Base-by-base conservation (phyloP, 352 stramenopile genomes). In the Plasmopara viticola region DNA sequence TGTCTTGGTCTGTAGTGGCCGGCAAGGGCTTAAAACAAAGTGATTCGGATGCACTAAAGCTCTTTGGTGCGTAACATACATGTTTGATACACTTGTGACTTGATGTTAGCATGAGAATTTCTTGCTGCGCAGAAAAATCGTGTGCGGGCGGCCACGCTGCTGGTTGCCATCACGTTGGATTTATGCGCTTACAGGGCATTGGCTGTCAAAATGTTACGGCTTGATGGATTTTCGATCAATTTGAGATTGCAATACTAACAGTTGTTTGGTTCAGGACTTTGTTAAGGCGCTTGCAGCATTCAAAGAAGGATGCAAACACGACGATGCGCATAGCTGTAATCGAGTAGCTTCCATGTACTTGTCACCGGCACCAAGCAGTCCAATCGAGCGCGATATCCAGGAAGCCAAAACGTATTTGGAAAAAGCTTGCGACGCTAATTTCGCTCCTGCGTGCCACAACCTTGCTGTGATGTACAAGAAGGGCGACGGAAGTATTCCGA, bases 381-480 rank as follows among this genome's bases (percentile, higher is more conserved):
- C 67, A 0, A 72, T 87, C 38, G 58, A 63, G 40, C 79, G 78
- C 33, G 60, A 93, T 51, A 64, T 66, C 13, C 55, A 65, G 29
- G 54, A 69, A 48, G 84, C 84, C 10, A 90, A 92, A 37, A 62
- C 45, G 17, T 93, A 84, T 49, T 51, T 93, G 7, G 72, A 87
- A 54, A 70, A 69, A 20, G 82, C 84, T 12, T 95, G 84, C 44
- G 80, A 90, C 40, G 74, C 78, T 54, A 93, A 91, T 58, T 91
- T 90, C 52, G 84, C 82, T 12, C 84, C 84, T 45, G 84, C 84
- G 34, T 95, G 84, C 64, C 83, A 95, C 62, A 95, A 95, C 49
- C 60, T 95, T 33, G 84, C 84, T 4, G 84, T 95, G 34, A 90
- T 93, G 82, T 93, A 79, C 77, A 93, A 92, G 63, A 90, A 87